Evolutionary conservation across 306 rosid species (phyloP).

Genomic region (Vachellia collinsii): DNA sequence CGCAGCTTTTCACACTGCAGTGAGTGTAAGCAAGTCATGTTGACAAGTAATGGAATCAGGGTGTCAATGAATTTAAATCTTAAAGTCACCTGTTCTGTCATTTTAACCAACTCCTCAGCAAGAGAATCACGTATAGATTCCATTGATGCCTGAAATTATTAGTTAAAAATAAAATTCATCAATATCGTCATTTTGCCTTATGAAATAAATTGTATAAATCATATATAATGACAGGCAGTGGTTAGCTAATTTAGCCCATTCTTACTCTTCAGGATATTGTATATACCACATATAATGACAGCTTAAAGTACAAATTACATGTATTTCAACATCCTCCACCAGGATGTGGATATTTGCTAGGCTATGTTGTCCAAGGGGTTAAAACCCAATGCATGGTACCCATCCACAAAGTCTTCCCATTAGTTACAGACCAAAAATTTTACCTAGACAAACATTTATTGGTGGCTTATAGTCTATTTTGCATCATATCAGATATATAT

Average conservation of each 20-base stretch:
- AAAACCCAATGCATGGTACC: not conserved
- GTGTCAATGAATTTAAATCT: conserved; percentile 2
- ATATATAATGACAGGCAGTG: conserved; percentile 24
- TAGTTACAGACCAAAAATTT: not conserved
- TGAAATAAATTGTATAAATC: conserved; percentile 1
- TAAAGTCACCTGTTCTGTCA: conserved; percentile 86
- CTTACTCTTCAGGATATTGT: not conserved
- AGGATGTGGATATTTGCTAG: not conserved
- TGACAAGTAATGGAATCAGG: conserved; percentile 15
- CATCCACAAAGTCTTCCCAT: not conserved
- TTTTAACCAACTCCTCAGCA: conserved; percentile 92
- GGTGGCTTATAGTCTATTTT: not conserved
- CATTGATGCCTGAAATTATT: conserved; percentile 69
- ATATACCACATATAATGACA: not conserved
- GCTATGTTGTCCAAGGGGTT: not conserved
- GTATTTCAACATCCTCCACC: not conserved
- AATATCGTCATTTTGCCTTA: conserved; percentile 11
- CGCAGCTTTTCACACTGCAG: conserved; percentile 93
- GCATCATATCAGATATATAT: not conserved
- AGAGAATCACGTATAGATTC: conserved; percentile 99
- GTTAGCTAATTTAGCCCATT: not conserved
- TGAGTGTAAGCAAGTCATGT: conserved; percentile 27
- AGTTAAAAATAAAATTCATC: conserved; percentile 26
- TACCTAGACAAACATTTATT: not conserved
- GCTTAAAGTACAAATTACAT: not conserved